Percentiles rank a stretch among this genome's conserved stretches.
Evolutionary conservation across 768 basidiomycete genomes (phyloP).

Genomic region (Ramaria sp.): DNA sequence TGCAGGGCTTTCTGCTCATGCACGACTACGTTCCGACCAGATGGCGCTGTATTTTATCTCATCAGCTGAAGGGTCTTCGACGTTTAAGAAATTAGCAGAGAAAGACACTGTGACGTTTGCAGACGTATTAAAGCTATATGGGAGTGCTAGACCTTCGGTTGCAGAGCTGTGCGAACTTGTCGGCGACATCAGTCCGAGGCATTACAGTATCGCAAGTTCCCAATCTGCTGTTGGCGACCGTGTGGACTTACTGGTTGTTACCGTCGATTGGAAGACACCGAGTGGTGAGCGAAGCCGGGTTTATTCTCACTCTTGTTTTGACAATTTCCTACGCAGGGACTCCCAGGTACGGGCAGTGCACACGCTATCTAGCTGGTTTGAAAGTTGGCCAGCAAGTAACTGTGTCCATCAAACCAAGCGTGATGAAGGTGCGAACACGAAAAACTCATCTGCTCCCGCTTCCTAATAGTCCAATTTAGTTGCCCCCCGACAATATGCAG

Average conservation of each 20-base stretch:
- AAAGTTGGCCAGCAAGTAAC: constrained; percentile 86
- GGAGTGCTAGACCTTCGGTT: constrained; percentile 70
- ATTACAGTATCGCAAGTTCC: constrained; percentile 95
- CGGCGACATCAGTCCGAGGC: constrained; percentile 93
- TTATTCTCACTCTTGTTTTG: background rate
- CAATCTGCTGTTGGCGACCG: constrained; percentile 92
- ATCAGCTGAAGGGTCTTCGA: constrained; percentile 78
- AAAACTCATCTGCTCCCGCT: background rate
- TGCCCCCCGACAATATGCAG: constrained; percentile 74
- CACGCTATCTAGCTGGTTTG: constrained; percentile 81
- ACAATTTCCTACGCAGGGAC: constrained; percentile 36
- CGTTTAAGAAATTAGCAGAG: constrained; percentile 93
- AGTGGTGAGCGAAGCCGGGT: constrained; percentile 42
- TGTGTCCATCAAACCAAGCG: constrained; percentile 96
- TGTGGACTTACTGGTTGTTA: constrained; percentile 91
- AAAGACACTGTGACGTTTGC: constrained; percentile 92
- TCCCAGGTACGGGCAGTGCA: constrained; percentile 86
- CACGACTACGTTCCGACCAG: constrained; percentile 56
- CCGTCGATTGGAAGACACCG: constrained; percentile 87
- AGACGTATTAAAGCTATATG: constrained; percentile 69
- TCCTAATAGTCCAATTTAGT: constrained; percentile 26
- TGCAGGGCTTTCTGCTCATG: constrained; percentile 70
- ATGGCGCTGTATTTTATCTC: constrained; percentile 86
- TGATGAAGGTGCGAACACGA: constrained; percentile 74
- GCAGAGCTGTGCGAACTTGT: constrained; percentile 81